Evolutionary conservation across 352 stramenopile species (phyloP), one percentile per base, ranked within the genome.

Genomic region (Globisporangium emineosum): DNA sequence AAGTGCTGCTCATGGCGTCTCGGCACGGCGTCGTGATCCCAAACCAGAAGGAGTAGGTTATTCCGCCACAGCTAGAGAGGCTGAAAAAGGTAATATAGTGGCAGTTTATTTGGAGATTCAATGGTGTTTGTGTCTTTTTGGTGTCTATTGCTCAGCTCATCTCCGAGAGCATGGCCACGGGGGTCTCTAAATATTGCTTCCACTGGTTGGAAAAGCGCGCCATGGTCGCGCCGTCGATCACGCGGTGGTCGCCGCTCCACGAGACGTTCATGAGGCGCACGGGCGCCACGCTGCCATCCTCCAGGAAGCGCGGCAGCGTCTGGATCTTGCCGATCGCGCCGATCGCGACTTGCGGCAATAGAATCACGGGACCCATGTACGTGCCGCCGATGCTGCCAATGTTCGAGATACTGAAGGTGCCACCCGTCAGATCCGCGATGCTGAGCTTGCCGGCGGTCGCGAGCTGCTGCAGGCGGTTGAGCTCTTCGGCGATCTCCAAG

Each of bases 161-260:
- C 70, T 97, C 89, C 29, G 89, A 85, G 21, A 98, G 72, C 91
- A 98, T 98, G 49, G 79, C 75, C 37, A 90, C 69, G 25, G 97
- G 97, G 53, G 96, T 97, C 73, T 99, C 97, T 68, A 99, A 73
- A 76, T 97, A 98, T 30, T 56, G 70, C 76, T 99, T 99, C 93
- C 93, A 98, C 69, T 90, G 73, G 74, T 98, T 99, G 29, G 93
- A 98, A 77, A 99, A 99, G 32, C 94, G 81, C 25, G 97, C 97
- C 84, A 99, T 98, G 12, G 97, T 99, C 6, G 97, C 97, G 52
- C 97, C 97, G 71, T 99, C 97, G 55, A 99, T 93, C 49, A 99
- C 94, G 45, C 97, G 88, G 81, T 99, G 97, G 74, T 99, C 97
- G 13, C 93, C 97, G 43, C 91, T 97, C 97, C 97, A 99, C 42